Base-by-base conservation (phyloP, 441 rosid species). In the Breynia disticha region DNA sequence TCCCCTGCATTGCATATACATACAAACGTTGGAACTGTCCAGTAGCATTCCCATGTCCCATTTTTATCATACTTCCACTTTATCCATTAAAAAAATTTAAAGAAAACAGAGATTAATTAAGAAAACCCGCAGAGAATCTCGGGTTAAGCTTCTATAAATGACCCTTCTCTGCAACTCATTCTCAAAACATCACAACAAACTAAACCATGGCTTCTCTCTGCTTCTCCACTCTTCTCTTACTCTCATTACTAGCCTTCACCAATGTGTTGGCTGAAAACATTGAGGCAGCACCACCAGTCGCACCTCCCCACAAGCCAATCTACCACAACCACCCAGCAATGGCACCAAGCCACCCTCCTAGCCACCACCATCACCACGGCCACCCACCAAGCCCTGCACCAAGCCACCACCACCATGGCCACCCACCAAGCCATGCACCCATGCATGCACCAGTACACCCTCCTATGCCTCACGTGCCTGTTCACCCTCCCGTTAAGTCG, bases 171-270 rank as follows among this genome's bases (percentile, higher is more conserved):
- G 16, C 1, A n/a, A 45, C 48, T 45, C 48, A n/a, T 5, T 6
- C 16, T 18, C 48, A 8, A 15, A n/a, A 45, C 8, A 7, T n/a
- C 48, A n/a, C 48, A 45, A 45, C 9, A 45, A 45, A 45, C 48
- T 18, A n/a, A 15, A 50, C 9, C 37, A 19, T 16, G 11, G 32
- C 37, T 28, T 39, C 13, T 42, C 18, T 32, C 19, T 39, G 5
- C 7, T 28, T 28, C 8, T 5, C 7, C 3, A 9, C 35, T 28
- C 55, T 51, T 16, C 37, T 32, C 39, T 39, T 51, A 16, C 67
- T 77, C 28, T 65, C 68, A 5, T 55, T 77, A 14, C 46, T 70
- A 18, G 55, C 55, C 64, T 62, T 60, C 66, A 18, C 67, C n/a
- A 64, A 51, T 17, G 55, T 39, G 18, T 63, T 47, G 15, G 49